Base-by-base conservation (phyloP, 2,329 filamentous ascomycete genomes). In the Hypocreales sp. region DNA sequence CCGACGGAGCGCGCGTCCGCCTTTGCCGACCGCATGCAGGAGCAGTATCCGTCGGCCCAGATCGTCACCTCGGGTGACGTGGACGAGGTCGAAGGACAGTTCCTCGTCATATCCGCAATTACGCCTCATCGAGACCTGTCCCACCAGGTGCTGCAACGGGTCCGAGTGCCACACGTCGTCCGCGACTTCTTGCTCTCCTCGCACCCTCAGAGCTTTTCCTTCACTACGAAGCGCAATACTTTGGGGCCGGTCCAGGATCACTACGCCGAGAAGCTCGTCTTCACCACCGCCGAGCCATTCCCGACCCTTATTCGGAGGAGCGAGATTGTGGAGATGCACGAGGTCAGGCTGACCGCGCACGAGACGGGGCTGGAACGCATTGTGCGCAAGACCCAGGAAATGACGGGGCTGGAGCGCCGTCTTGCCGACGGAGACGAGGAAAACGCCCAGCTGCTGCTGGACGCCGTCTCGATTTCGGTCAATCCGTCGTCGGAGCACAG, bases 331-430 rank as follows among this genome's bases (percentile, higher is more conserved):
- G 60, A 70, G 6, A 62, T 68, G 1, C 67, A 75, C 12, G 74
- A 77, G 26, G 50, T 83, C 12, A 64, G 64, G 8, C 60, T 94
- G 15, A 68, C 67, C 18, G 74, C 86, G 6, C 61, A 90, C 32
- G 79, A 94, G 51, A 86, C 83, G n/a, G 87, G 79, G 0, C 62
- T 95, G 34, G 87, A 95, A 48, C 75, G 87, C 11, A 87, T 90
- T 18, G 77, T 82, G 40, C 73, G 86, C 32, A 94, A 94, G 59
- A 92, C 87, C 1, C 72, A 81, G 32, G 87, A 95, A 51, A 70
- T 95, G 57, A 61, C 71, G 2, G 54, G 66, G 1, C 59, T 93
- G 1, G 83, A 92, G 47, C 81, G 77, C 47, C 73, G 74, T 26
- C 62, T 87, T 7, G 56, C 63, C 1, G 74, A 81, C 14, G 79